Evolutionary conservation across 2,329 filamentous ascomycete genomes (phyloP), one percentile per base, ranked within the genome.

Genomic region (Aspergillus luchuensis): DNA sequence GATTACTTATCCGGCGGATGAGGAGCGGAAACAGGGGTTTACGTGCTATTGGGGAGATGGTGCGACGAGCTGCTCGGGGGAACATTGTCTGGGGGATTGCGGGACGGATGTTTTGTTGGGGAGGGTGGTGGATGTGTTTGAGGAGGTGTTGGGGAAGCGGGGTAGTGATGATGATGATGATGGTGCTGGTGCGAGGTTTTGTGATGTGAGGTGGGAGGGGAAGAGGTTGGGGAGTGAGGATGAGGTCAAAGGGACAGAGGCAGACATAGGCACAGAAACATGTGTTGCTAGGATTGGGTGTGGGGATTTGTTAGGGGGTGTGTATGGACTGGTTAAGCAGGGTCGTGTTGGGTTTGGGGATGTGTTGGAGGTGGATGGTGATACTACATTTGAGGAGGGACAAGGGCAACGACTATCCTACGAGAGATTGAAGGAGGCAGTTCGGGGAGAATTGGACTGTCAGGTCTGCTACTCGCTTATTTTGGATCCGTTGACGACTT

Each of bases 391-490:
- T 3, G 30, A 30, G 21, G 63, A 49, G n/a, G n/a, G 30, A 11
- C 23, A 57, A 17, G 50, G 61, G 19, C 23, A 13, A 4, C 74
- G 70, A 8, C 2, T 28, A 28, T 69, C 88, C 8, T 76, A 92
- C 28, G 77, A 82, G 25, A 81, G 80, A 36, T 72, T 95, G 13
- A 86, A 87, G 67, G 84, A 89, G 25, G 79, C 81, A 1, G 81
- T 86, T 3, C 85, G 88, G 62, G 80, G 82, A 15, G 92, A 96
- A 72, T 80, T 96, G 70, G 92, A 97, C 70, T 97, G 93, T 67
- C 91, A 95, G 69, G 87, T 97, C 60, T 97, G 93, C 76, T 96
- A 94, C 74, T 85, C 87, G 43, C 76, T 96, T 21, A 90, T 94
- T 73, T 80, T 92, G 62, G 90, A 96, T 63, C 92, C 93, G 0